Evolutionary conservation across 306 rosid genomes (phyloP).

Genomic region (Nissolia schottii): DNA sequence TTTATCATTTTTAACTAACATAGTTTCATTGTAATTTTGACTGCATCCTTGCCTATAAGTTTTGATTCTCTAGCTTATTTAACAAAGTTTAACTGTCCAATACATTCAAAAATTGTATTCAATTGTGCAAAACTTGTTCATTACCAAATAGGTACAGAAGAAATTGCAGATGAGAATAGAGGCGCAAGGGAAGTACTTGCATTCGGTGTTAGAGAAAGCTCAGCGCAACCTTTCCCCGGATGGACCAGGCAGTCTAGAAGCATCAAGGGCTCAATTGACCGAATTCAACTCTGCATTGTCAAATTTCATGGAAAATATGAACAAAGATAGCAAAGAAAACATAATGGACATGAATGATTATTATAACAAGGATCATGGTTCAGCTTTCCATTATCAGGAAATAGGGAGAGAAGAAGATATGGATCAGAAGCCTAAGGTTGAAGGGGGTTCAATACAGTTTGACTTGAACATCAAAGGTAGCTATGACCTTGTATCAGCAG

Average conservation of each 20-base stretch:
- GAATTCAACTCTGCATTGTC: slow-evolving; percentile 69
- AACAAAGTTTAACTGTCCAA: background rate
- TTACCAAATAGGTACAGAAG: slow-evolving; percentile 60
- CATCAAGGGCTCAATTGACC: slow-evolving; percentile 52
- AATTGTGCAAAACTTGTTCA: background rate
- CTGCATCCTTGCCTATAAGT: background rate
- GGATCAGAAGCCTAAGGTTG: slow-evolving; percentile 49
- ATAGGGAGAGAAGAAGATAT: slow-evolving; percentile 32
- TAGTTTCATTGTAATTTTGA: no score
- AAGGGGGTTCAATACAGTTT: slow-evolving; percentile 46
- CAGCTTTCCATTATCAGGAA: slow-evolving; percentile 34
- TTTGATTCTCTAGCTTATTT: background rate
- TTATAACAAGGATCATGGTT: slow-evolving; percentile 28
- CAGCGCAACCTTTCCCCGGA: slow-evolving; percentile 59
- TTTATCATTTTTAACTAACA: background rate
- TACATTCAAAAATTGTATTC: background rate
- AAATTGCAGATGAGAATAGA: slow-evolving; percentile 67
- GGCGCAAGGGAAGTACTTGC: slow-evolving; percentile 87
- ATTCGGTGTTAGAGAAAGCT: slow-evolving; percentile 76
- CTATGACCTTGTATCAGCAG: slow-evolving; percentile 50
- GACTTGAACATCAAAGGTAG: slow-evolving; percentile 72
- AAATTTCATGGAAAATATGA: slow-evolving; percentile 64
- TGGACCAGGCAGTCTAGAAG: slow-evolving; percentile 44
- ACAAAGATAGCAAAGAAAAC: slow-evolving; percentile 49
- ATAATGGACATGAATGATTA: slow-evolving; percentile 28